These are phyloP conservation scores for Pichia cabralensis DNA, from an alignment of 805 yeast genomes.

Conservation along the genomic window DNA sequence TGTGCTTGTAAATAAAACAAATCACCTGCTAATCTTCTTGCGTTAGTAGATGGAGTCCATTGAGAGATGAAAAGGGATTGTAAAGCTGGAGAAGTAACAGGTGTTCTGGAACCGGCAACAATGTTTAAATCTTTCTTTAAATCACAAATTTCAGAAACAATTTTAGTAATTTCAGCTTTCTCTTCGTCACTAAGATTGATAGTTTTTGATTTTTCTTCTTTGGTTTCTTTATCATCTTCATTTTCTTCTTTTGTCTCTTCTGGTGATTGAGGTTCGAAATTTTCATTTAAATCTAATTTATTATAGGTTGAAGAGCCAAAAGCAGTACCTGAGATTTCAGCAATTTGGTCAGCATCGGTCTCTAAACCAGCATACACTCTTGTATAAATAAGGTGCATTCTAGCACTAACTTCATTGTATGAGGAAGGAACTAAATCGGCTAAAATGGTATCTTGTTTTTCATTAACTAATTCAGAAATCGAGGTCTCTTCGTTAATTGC, in stretches of 20 bases:
- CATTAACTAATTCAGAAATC: constrained; percentile 23
- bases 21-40: constrained; percentile 60
- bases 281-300: constrained; percentile 29
- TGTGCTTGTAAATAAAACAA: constrained; percentile 63
- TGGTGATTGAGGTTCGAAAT: no score
- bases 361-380: constrained; percentile 53
- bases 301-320: constrained; percentile 44
- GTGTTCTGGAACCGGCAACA: constrained; percentile 25
- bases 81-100: constrained; percentile 39
- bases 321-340: constrained; percentile 27
- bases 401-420: constrained; percentile 51
- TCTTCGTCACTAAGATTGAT: constrained; percentile 26
- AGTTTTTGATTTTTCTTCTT: constrained; percentile 15
- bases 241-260: constrained; percentile 11
- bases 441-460: constrained; percentile 23
- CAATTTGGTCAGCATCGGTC: constrained; percentile 34
- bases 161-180: constrained; percentile 13
- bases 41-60: constrained; percentile 80
- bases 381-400: constrained; percentile 51
- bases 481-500: constrained; percentile 21
- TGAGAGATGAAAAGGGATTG: constrained; percentile 50
- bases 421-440: constrained; percentile 42
- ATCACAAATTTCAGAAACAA: constrained; percentile 14
- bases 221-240: constrained; percentile 10
- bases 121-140: constrained; percentile 8